Evolutionary conservation across 352 stramenopile genomes (phyloP), one percentile per base, ranked within the genome.

Genomic region (Thraustochytrium sp.): DNA sequence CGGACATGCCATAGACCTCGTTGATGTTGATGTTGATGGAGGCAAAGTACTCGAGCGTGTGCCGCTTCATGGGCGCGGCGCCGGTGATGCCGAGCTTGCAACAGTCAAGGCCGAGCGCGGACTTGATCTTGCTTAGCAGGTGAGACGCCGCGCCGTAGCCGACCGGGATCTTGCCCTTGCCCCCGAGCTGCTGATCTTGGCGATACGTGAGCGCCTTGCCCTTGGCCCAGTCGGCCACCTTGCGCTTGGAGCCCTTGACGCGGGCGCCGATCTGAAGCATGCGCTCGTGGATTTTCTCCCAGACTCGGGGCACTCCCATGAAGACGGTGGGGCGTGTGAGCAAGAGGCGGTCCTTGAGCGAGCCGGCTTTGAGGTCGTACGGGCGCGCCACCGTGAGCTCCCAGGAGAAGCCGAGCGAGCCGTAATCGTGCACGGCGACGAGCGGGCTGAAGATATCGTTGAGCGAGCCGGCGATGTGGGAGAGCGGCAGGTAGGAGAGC

Each of bases 231-330:
- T 54, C 9, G n/a, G 21, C 21, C 8, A 59, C 13, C 59, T 86
- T 86, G 21, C 31, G 64, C 11, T 86, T 86, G 2, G 63, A 31
- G 21, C 34, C 61, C 29, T 88, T 97, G 36, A 92, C 97, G 29
- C 86, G 75, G 9, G 21, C 34, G 29, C 54, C 54, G 23, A 84
- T 38, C 29, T 59, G 9, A 2, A 82, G 38, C 64, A 87, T 46
- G 23, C 89, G 80, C 84, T 96, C 92, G 49, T 90, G 89, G 85
- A 97, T 95, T 88, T 97, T 97, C 87, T 97, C 93, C 90, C 91
- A 97, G 76, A 97, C 92, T 53, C 93, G 92, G 5, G 93, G 93
- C 11, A 97, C 93, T 63, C 89, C 91, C 53, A 97, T 90, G 74
- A 90, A 89, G 62, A 96, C 90, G 42, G 91, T 95, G 8, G 93